A percentile compares a stretch with the other conserved stretches of the same genome.
Conservation (phyloP, 306 rosid species). For the Dalbergia cultrata region DNA sequence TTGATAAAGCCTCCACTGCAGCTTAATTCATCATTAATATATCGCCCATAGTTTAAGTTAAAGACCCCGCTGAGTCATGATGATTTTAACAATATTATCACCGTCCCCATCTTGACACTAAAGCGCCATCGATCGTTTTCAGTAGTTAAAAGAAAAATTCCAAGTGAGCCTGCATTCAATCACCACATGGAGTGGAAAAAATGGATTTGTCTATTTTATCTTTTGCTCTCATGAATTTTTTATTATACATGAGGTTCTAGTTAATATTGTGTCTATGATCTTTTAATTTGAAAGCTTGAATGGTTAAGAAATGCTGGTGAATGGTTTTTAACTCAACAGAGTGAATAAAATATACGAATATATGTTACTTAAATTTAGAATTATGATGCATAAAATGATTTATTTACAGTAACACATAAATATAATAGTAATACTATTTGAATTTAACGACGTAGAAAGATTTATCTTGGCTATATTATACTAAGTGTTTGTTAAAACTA, state of each 20-base stretch:
- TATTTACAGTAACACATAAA: too few species aligned
- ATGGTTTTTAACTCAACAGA: neutral
- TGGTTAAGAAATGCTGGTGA: neutral
- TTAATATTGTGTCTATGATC: too few species aligned
- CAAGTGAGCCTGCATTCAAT: neutral
- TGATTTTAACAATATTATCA: neutral
- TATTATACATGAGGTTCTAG: neutral
- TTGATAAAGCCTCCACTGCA: neutral
- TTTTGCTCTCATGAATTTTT: neutral
- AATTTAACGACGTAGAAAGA: too few species aligned
- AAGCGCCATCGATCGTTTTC: neutral
- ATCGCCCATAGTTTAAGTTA: neutral
- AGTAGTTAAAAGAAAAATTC: slow-evolving; percentile 8
- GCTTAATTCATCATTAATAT: neutral
- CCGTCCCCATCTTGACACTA: neutral
- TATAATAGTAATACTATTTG: too few species aligned
- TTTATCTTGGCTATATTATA: too few species aligned
- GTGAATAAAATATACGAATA: neutral
- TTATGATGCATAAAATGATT: too few species aligned
- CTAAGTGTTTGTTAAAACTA: too few species aligned
- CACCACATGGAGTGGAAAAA: neutral
- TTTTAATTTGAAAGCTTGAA: neutral
- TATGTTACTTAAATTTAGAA: too few species aligned
- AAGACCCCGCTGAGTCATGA: neutral
- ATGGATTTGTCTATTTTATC: neutral